phyloP scores from a whole-genome alignment of 371 early-diverging fungal genomes.

The Syncephalis plumigaleata region DNA sequence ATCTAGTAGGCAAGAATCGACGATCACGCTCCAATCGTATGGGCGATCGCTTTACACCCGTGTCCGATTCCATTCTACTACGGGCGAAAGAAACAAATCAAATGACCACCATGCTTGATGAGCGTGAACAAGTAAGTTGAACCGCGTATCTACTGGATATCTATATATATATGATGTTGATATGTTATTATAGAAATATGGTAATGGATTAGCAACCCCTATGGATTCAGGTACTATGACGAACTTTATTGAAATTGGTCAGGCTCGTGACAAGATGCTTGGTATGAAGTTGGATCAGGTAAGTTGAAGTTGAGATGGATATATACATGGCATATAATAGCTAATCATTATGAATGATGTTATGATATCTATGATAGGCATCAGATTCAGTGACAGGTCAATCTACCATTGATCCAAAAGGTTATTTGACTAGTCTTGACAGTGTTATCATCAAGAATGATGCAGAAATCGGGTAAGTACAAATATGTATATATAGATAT shows the following conservation, averaged over 20 bases:
- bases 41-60: conserved; percentile 54
- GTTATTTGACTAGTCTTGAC: conserved; percentile 85
- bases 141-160: background rate
- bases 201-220: conserved; percentile 22
- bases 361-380: too few relatives aligned
- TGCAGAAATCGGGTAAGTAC: conserved; percentile 52
- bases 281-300: conserved; percentile 78
- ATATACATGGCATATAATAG: too few relatives aligned
- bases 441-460: conserved; percentile 64
- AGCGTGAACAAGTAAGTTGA: conserved; percentile 19
- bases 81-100: conserved; percentile 32
- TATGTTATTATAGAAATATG: too few relatives aligned
- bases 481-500: too few relatives aligned
- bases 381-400: conserved; percentile 55
- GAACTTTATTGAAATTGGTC: conserved; percentile 82
- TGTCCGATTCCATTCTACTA: conserved; percentile 73
- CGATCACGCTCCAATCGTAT: conserved; percentile 20
- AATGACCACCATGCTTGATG: conserved; percentile 35
- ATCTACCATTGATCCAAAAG: conserved; percentile 80
- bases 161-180: background rate
- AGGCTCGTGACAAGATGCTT: conserved; percentile 81
- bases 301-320: conserved; percentile 11
- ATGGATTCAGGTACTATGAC: conserved; percentile 42
- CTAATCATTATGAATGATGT: too few relatives aligned
- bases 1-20: conserved; percentile 66